phyloP scores from a whole-genome alignment of 768 basidiomycete species.

The Kwoniella heveanensis region DNA sequence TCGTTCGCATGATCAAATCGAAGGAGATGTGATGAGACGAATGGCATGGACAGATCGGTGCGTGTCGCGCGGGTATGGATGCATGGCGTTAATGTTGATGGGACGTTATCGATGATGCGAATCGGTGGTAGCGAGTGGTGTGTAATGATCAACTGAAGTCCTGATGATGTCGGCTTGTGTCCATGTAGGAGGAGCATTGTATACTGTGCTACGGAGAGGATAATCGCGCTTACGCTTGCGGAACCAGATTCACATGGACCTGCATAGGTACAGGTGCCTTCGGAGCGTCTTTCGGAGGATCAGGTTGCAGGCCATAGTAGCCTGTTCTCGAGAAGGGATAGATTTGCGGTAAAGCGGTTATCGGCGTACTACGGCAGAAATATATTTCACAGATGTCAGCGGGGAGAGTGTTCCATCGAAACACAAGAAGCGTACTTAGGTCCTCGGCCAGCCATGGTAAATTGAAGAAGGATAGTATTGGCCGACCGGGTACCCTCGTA shows the following conservation, averaged over 20 bases:
- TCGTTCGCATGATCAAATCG: background rate
- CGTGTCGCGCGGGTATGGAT: too few species aligned
- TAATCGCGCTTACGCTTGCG: constrained; percentile 6
- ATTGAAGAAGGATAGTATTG: constrained; percentile 9
- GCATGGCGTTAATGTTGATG: background rate
- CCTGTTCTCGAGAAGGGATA: constrained; percentile 49
- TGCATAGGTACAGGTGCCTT: constrained; percentile 1
- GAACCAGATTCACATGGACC: constrained; percentile 11
- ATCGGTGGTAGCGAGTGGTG: background rate
- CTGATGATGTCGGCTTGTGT: background rate
- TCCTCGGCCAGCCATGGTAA: constrained; percentile 17
- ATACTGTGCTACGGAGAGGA: background rate
- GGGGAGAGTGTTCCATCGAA: background rate
- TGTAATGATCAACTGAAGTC: background rate
- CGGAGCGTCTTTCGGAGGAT: constrained; percentile 8
- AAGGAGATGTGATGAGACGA: background rate
- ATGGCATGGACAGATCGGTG: background rate
- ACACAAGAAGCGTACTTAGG: constrained; percentile 18
- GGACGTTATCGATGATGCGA: background rate
- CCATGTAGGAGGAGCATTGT: background rate
- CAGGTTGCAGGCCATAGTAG: constrained; percentile 40
- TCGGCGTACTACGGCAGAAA: constrained; percentile 27
- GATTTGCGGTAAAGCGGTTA: constrained; percentile 41
- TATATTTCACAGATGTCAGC: constrained; percentile 7
- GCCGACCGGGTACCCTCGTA: constrained; percentile 22